Evolutionary conservation across 78 protist genomes (phyloP), one percentile per base, ranked within the genome.

Genomic region (Chrysochromulina parva): DNA sequence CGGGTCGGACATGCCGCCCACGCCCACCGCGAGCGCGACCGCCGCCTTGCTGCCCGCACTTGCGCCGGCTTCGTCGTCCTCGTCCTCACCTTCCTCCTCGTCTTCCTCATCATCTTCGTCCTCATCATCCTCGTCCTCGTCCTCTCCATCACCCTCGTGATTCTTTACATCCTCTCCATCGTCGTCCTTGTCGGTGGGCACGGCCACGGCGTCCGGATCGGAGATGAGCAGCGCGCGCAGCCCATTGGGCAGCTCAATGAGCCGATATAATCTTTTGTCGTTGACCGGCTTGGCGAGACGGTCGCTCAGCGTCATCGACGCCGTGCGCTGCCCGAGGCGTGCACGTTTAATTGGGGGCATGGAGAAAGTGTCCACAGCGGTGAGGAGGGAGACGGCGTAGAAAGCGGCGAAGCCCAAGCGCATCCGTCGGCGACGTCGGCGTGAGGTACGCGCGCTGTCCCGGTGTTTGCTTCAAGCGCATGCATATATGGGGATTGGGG

Each of bases 1-100:
- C 28, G 98, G 97, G 78, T 96, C 88, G 76, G 66, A 3, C 54
- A 92, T 24, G 80, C 28, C 19, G 66, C 96, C 94, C 60, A 80
- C 93, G 26, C 87, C 88, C 19, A 94, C 94, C 24, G 69, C 7
- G 74, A 91, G 16, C 58, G 93, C 92, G 0, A 59, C 92, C n/a
- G 96, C 85, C 4, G 86, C 86, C 86, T 78, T 78, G 62, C 53
- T 78, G 11, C 4, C 16, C 82, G 26, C 50, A 28, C 22, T 67
- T 13, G 24, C 82, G 62, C 62, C 26, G 16, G 6, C 60, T 28
- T 3, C 62, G 19, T 78, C 78, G 52, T 6, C 48, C 7, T 38
- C 62, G 19, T 78, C 85, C 57, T 76, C 85, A 1, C 59, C 85
- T 9, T 76, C 86, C 7, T 19, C 62, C 19, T 78, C 86, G 60